Evolutionary conservation across 108 stramenopile genomes (phyloP), one percentile per base, ranked within the genome.

Genomic region (Cyclostephanos tholiformis): DNA sequence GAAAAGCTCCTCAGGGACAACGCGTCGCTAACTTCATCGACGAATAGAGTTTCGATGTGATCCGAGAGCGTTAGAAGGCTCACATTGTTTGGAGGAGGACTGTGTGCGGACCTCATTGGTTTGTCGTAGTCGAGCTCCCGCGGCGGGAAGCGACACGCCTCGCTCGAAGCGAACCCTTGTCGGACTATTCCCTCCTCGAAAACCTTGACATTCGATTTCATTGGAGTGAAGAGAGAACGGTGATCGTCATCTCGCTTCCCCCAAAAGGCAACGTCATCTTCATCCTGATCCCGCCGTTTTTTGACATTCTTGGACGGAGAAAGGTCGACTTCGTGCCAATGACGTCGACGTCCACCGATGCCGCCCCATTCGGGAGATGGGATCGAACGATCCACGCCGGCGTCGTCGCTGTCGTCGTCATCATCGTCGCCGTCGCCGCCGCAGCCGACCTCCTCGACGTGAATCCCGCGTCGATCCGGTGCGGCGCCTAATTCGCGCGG

Each of bases 301-400:
- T 30, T 58, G 17, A 3, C n/a, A 16, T 52, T 43, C 23, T 49
- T 43, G 22, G 60, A 52, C 12, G 79, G 79, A 64, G 71, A 79
- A 12, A 79, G 67, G 19, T 36, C 72, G 10, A 73, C 72, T 30
- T 73, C 71, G 35, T 73, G 73, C 79, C 79, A 79, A 63, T 72
- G 66, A 67, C 78, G 65, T 38, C 7, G 41, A 16, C 44, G 44
- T 46, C 44, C 44, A 14, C 16, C 44, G 44, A 46, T 12, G 44
- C 3, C 44, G 44, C 3, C 44, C 3, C 13, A 14, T 46, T 46
- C 44, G 16, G 44, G 16, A 3, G 44, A 46, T 3, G 44, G 44
- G 44, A 46, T 46, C 16, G 44, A 46, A 16, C 44, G 14, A 3
- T 17, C 44, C 14, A 14, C 44, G 13, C 14, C 44, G 44, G 12